A percentile compares a stretch with the other conserved stretches of the same genome.
Conservation (phyloP, 345 rosid species). For the Arabis alpina region DNA sequence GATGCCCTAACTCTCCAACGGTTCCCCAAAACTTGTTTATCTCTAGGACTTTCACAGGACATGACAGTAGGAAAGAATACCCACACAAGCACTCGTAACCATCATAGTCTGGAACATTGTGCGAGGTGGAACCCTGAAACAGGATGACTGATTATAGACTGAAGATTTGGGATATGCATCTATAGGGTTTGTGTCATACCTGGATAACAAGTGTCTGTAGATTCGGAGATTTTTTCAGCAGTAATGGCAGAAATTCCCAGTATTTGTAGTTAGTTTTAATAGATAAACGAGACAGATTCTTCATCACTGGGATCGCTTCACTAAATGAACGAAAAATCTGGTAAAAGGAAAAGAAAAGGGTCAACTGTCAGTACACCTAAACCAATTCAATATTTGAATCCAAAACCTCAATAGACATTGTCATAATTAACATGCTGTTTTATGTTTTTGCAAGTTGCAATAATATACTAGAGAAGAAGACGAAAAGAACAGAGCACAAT, state of each 20-base stretch:
- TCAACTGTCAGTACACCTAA: too few species aligned
- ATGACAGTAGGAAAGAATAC: background rate
- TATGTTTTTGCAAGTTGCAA: background rate
- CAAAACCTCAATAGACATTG: too few species aligned
- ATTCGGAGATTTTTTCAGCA: background rate
- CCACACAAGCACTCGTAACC: background rate
- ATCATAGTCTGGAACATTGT: too few species aligned
- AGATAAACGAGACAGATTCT: background rate
- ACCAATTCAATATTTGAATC: too few species aligned
- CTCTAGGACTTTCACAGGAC: conserved; percentile 8
- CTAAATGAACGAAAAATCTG: background rate
- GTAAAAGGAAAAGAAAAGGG: background rate
- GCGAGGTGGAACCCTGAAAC: too few species aligned
- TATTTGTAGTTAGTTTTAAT: background rate
- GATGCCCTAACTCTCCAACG: background rate
- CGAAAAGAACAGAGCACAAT: background rate
- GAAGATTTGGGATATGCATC: too few species aligned
- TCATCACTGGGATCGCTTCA: conserved; percentile 15
- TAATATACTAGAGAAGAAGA: background rate
- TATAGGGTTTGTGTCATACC: background rate
- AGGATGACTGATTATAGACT: too few species aligned
- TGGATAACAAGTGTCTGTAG: background rate
- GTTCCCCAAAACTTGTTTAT: background rate
- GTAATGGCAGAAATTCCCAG: background rate
- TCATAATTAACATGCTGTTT: background rate